phyloP scores from a whole-genome alignment of 257 asterid species.

The Galeopsis tetrahit region DNA sequence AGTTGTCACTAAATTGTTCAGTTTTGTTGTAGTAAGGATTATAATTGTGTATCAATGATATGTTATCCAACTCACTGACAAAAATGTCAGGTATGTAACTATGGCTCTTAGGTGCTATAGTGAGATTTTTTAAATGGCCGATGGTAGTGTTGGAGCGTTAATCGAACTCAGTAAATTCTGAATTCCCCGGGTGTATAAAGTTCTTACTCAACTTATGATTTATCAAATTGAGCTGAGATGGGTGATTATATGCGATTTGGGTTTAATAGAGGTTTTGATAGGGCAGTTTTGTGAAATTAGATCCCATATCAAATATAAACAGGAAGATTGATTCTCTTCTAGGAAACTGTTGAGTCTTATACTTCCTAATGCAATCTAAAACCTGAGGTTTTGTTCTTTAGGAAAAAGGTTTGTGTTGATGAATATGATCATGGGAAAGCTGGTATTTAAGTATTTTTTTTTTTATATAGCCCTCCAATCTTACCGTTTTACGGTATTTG shows the following conservation, averaged over 20 bases:
- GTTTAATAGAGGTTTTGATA: constrained; percentile 5
- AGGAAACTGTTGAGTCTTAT: constrained; percentile 15
- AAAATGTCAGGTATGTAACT: neutral
- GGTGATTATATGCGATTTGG: neutral
- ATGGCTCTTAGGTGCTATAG: constrained; percentile 1
- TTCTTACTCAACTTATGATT: constrained; percentile 2
- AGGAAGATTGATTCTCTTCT: neutral
- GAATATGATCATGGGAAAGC: neutral
- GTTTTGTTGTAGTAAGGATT: neutral
- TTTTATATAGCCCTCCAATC: neutral
- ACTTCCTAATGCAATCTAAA: neutral
- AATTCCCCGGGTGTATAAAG: neutral
- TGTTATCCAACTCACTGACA: neutral
- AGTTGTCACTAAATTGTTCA: neutral
- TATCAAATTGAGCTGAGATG: neutral
- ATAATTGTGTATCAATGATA: constrained; percentile 15
- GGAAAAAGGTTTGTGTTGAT: neutral
- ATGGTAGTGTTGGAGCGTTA: neutral
- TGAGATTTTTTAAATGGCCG: constrained; percentile 10
- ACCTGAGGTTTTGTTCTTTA: constrained; percentile 1
- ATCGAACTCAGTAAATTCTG: neutral
- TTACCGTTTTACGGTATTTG: neutral
- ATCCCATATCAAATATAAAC: neutral
- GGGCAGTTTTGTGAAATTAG: neutral
- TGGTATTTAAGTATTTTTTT: neutral